Evolutionary conservation across 108 stramenopile genomes (phyloP), one percentile per base, ranked within the genome.

Genomic region (Nitzschia palea): DNA sequence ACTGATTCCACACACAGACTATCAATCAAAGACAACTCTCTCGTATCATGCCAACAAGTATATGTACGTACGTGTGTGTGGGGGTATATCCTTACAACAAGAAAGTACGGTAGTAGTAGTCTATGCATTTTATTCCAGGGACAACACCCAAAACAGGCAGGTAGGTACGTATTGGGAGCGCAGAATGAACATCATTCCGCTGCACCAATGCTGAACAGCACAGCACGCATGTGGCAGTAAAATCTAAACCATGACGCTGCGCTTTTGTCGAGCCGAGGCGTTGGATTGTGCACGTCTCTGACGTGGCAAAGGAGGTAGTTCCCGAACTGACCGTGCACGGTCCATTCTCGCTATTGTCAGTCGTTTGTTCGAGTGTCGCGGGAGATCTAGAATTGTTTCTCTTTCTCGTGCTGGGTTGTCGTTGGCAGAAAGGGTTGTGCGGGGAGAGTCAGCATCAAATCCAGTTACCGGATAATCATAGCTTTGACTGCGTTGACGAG

Each of bases 401-500:
- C 52, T 65, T 18, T 34, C 23, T n/a, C 65, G 32, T 10, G 18
- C n/a, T 51, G 10, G 17, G 12, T 15, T 14, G 33, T 51, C 35
- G 32, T 51, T 18, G 2, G 27, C 65, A 1, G 65, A 65, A 47
- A 22, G 28, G 44, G 65, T 65, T 8, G 65, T 45, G 35, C 45
- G 15, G 0, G 51, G 35, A 2, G 65, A 45, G 40, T 65, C 44
- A n/a, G 37, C 32, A 23, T 61, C 32, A 22, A 51, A 68, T 5
- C 44, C 55, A 30, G 62, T 18, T 17, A 25, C 45, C 4, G 18
- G 20, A 23, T 48, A 63, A 34, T 66, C 52, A 23, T 54, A 53
- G 22, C 43, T 40, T 4, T 70, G 50, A 9, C 14, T 52, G 9
- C 72, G 64, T 58, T 73, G 72, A 30, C 72, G 55, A 28, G 72